Conservation (phyloP, 2,329 filamentous ascomycete genomes). For the Septoria linicola region DNA sequence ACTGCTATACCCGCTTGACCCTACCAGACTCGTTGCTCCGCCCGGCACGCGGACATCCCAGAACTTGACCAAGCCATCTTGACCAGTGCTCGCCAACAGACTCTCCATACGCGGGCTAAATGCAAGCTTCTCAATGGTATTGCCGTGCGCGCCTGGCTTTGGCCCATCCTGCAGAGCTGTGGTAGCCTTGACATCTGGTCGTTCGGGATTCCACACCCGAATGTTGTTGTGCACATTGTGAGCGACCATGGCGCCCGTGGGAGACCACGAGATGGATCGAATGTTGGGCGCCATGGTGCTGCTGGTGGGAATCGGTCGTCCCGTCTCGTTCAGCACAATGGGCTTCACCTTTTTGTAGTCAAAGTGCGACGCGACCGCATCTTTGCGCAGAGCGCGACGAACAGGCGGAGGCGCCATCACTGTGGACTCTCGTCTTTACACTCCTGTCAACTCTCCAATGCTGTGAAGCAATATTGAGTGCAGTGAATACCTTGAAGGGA, state of each 20-base stretch:
- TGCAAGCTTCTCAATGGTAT: conserved; percentile 69
- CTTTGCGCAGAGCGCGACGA: conserved; percentile 63
- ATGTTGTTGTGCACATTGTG: conserved; percentile 72
- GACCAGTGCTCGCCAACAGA: conserved; percentile 71
- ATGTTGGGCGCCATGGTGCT: conserved; percentile 35
- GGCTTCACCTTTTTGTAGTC: conserved; percentile 59
- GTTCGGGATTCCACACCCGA: conserved; percentile 79
- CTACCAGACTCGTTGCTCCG: conserved; percentile 37
- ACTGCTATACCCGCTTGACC: conserved; percentile 44
- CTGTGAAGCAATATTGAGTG: background rate
- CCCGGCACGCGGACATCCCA: conserved; percentile 71
- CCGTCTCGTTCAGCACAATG: conserved; percentile 59
- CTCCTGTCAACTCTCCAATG: background rate
- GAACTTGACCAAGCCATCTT: conserved; percentile 71
- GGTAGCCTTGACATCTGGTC: conserved; percentile 68
- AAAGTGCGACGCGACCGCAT: conserved; percentile 68
- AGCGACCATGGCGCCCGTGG: conserved; percentile 76
- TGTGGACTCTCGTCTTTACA: background rate
- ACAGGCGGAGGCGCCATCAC: conserved; percentile 44
- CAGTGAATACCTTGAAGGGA: too few species aligned
- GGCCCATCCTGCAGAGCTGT: conserved; percentile 63
- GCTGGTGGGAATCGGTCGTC: conserved; percentile 27
- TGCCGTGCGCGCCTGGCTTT: conserved; percentile 33
- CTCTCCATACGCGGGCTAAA: conserved; percentile 77
- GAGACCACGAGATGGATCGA: conserved; percentile 73